These are phyloP conservation scores for Pestalotiopsis sp. DNA, from an alignment of 2,329 filamentous ascomycete genomes.

Conservation along the genomic window DNA sequence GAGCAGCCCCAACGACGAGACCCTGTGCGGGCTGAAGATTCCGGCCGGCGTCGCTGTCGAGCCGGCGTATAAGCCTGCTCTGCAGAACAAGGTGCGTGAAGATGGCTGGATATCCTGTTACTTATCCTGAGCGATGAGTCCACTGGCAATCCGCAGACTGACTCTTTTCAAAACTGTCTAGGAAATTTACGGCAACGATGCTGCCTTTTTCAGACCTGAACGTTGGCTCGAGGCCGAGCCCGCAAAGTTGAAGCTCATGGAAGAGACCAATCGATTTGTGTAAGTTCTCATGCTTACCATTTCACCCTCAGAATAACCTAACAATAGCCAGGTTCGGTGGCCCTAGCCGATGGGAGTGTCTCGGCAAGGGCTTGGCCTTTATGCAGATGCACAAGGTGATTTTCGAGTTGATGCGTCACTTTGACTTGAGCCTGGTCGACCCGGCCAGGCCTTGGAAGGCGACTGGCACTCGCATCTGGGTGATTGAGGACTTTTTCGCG, in stretches of 20 bases:
- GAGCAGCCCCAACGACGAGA: slow-evolving; percentile 11
- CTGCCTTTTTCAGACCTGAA: slow-evolving; percentile 3
- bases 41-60: slow-evolving; percentile 15
- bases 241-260: background rate
- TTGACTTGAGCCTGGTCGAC: slow-evolving; percentile 4
- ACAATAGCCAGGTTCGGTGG: background rate
- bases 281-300: background rate
- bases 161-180: background rate
- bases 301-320: background rate
- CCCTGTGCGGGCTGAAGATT: slow-evolving; percentile 11
- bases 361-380: slow-evolving; percentile 5
- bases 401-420: slow-evolving; percentile 2
- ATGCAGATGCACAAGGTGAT: slow-evolving; percentile 8
- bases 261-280: background rate
- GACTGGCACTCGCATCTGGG: background rate
- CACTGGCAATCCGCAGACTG: background rate
- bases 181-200: slow-evolving; percentile 9
- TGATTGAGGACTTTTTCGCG: background rate
- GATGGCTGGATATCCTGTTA: background rate
- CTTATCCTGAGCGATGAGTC: background rate
- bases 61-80: slow-evolving; percentile 2
- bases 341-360: slow-evolving; percentile 8
- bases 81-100: background rate
- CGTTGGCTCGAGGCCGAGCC: background rate
- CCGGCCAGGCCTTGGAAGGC: slow-evolving; percentile 5